A percentile compares a stretch with the other conserved stretches of the same genome.
Conservation (phyloP, 192 early-diverging fungal genomes). For the Glomus cerebriforme region DNA sequence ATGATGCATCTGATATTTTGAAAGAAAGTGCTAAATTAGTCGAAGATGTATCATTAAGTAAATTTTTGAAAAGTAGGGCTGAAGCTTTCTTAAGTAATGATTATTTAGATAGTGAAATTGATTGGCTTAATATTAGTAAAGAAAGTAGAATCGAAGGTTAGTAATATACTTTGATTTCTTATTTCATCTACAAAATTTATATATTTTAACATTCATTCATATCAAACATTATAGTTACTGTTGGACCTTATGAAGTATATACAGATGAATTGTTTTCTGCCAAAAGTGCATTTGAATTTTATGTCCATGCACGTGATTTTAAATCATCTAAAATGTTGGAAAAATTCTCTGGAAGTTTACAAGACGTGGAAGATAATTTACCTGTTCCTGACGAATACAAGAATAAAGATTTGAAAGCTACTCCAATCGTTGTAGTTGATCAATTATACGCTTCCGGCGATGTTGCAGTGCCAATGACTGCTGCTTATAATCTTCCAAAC, state of each 20-base stretch:
- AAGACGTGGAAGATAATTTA: conserved; percentile 64
- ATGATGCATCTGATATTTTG: conserved; percentile 54
- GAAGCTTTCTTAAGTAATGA: conserved; percentile 61
- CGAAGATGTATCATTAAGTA: conserved; percentile 53
- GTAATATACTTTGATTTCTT: too few relatives aligned
- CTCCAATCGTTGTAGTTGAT: conserved; percentile 76
- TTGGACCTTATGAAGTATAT: conserved; percentile 42
- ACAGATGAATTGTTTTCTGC: conserved; percentile 65
- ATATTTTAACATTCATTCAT: too few relatives aligned
- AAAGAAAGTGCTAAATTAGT: conserved; percentile 59
- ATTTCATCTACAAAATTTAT: too few relatives aligned
- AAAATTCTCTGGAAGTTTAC: conserved; percentile 64
- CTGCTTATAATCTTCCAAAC: conserved; percentile 79
- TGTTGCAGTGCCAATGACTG: conserved; percentile 72
- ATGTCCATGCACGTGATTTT: conserved; percentile 69
- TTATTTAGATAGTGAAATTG: conserved; percentile 67
- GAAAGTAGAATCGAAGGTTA: conserved; percentile 37
- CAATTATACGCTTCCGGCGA: conserved; percentile 74
- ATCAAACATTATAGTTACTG: conserved; percentile 11
- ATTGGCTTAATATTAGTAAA: conserved; percentile 69
- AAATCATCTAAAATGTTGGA: conserved; percentile 55
- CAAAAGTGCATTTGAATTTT: conserved; percentile 71
- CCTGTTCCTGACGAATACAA: conserved; percentile 69
- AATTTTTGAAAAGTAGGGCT: conserved; percentile 60
- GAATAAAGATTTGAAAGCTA: conserved; percentile 59